Conservation (phyloP, 2,329 filamentous ascomycete species). For the Cryphonectria carpinicola region DNA sequence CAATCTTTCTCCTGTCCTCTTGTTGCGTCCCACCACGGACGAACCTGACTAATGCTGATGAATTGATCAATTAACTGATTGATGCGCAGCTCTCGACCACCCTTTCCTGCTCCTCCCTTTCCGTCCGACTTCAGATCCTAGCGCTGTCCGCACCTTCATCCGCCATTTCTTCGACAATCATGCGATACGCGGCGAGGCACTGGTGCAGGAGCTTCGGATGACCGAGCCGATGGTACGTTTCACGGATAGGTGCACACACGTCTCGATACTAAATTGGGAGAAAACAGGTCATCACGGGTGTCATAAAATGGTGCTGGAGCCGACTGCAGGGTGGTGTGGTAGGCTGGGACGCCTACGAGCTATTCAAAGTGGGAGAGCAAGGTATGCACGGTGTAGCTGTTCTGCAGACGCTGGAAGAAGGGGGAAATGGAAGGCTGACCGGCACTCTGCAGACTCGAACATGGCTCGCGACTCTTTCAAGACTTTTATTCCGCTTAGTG, state of each 20-base stretch:
- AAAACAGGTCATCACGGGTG: slow-evolving; percentile 81
- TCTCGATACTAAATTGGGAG: slow-evolving; percentile 34
- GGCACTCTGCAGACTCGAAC: slow-evolving; percentile 70
- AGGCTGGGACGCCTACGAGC: slow-evolving; percentile 95
- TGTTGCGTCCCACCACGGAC: slow-evolving; percentile 30
- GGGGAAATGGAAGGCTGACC: not conserved
- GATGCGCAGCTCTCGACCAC: slow-evolving; percentile 72
- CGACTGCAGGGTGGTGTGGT: slow-evolving; percentile 88
- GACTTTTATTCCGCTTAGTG: slow-evolving; percentile 93
- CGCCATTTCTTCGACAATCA: slow-evolving; percentile 84
- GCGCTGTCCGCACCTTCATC: slow-evolving; percentile 88
- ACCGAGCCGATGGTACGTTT: slow-evolving; percentile 85
- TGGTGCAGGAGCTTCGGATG: slow-evolving; percentile 87
- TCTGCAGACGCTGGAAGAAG: slow-evolving; percentile 8
- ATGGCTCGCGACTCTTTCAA: slow-evolving; percentile 92
- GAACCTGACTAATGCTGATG: slow-evolving; percentile 4
- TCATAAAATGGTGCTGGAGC: slow-evolving; percentile 98
- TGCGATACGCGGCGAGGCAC: slow-evolving; percentile 68
- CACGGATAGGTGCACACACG: not conserved
- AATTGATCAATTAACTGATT: slow-evolving; percentile 1
- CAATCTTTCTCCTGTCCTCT: slow-evolving; percentile 10
- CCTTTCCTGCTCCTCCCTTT: slow-evolving; percentile 95
- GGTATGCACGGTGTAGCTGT: slow-evolving; percentile 57
- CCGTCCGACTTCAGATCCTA: slow-evolving; percentile 88
- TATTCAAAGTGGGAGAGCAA: slow-evolving; percentile 92